Evolutionary conservation across 1,139 yeast species (phyloP).

Genomic region (Trichomonascaceae sp.): DNA sequence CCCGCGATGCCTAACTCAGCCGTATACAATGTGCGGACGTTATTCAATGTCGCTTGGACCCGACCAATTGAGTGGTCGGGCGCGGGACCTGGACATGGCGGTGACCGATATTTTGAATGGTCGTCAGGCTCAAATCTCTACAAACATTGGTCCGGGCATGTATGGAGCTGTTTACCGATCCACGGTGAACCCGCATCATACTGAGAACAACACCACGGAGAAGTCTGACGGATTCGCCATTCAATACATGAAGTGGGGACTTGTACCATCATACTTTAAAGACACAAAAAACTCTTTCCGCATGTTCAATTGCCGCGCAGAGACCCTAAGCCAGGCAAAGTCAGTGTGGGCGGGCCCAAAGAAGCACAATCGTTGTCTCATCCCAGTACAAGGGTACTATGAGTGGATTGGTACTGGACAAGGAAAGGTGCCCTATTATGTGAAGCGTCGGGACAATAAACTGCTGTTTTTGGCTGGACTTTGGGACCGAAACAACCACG

Average conservation of each 20-base stretch:
- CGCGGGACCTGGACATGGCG: conserved; percentile 11
- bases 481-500: conserved; percentile 29
- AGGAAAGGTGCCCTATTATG: conserved; percentile 47
- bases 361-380: conserved; percentile 40
- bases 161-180: conserved; percentile 32
- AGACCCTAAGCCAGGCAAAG: conserved; percentile 16
- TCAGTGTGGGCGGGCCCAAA: conserved; percentile 21
- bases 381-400: conserved; percentile 73
- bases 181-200: conserved; percentile 5
- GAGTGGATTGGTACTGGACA: conserved; percentile 48
- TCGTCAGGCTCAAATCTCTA: conserved; percentile 16
- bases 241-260: conserved; percentile 45
- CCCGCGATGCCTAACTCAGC: too few relatives aligned
- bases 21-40: conserved; percentile 17
- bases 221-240: conserved; percentile 7
- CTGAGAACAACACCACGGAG: background rate
- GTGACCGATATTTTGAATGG: conserved; percentile 16
- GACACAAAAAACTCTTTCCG: conserved; percentile 19
- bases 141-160: conserved; percentile 42
- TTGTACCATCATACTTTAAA: conserved; percentile 41
- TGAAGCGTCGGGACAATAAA: conserved; percentile 38
- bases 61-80: conserved; percentile 8
- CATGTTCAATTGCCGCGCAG: conserved; percentile 25
- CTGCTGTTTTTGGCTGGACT: conserved; percentile 64
- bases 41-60: conserved; percentile 13